Evolutionary conservation across 140 eudicot species (phyloP), one percentile per base, ranked within the genome.

Genomic region (Cichorium intybus): DNA sequence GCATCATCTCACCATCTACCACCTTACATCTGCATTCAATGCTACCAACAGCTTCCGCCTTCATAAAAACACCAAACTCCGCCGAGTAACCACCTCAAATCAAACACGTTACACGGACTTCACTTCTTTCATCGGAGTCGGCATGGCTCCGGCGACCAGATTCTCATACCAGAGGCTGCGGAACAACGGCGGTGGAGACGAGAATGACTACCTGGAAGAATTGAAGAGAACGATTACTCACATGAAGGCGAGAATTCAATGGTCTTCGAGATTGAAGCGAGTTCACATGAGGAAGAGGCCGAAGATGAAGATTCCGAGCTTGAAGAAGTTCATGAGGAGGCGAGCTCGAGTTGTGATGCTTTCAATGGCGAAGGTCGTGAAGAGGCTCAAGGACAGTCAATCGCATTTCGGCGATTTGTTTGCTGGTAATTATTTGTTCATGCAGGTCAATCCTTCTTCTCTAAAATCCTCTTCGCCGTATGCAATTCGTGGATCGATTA

Each of bases 331-430:
- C 53, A 29, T 87, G 76, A 75, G 74, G 37, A 62, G 76, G 45
- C 82, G 79, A 75, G 69, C 81, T 11, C 80, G 80, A 29, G 17
- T 78, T 14, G 73, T 85, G 17, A 64, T 64, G 76, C 10, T 56
- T 34, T 83, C 89, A 0, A 75, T 82, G 85, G 68, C 64, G 2
- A 92, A 81, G 56, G 80, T 92, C 20, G 12, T 71, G 69, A 88
- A 76, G 52, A 79, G 98, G 71, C 84, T 92, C 52, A 92, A 79
- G 69, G 96, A 92, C 2, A 79, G 96, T 52, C 91, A 77, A 55
- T 52, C 89, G 6, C 98, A 88, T 70, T 88, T 92, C 63, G 98
- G 95, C 18, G 96, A 92, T 69, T 76, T 92, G 45, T 92, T 92
- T 75, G 95, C 95, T 41, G 98, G 98, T 51, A 92, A 92, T 60